phyloP scores from a whole-genome alignment of 345 rosid genomes.

The Ceriops zippeliana region DNA sequence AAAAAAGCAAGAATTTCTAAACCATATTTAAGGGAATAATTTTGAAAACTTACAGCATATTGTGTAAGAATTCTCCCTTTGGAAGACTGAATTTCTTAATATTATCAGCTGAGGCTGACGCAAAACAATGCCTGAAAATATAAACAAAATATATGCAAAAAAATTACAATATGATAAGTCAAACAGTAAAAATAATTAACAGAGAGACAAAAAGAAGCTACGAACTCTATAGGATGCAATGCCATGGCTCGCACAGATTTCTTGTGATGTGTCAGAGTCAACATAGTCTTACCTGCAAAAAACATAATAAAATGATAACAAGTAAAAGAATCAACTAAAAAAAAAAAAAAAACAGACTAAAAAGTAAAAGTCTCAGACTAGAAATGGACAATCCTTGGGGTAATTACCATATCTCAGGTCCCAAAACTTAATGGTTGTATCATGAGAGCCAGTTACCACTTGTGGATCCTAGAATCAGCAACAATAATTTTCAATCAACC shows the following conservation, averaged over 20 bases:
- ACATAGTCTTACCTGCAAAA: slow-evolving; percentile 79
- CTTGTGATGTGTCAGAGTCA: slow-evolving; percentile 94
- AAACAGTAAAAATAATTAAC: background rate
- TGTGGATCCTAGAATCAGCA: slow-evolving; percentile 75
- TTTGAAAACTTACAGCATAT: slow-evolving; percentile 82
- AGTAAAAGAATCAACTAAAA: background rate
- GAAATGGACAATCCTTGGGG: background rate
- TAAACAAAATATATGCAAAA: slow-evolving; percentile 8
- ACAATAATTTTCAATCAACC: slow-evolving; percentile 12
- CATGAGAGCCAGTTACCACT: slow-evolving; percentile 99
- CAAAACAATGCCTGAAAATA: slow-evolving; percentile 69
- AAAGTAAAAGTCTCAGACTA: background rate
- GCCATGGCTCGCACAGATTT: slow-evolving; percentile 98
- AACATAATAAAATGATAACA: background rate
- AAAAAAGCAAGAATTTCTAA: background rate
- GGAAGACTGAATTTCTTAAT: slow-evolving; percentile 89
- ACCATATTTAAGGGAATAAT: slow-evolving; percentile 5
- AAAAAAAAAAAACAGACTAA: slow-evolving; percentile 5
- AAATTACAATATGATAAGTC: background rate
- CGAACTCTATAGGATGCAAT: slow-evolving; percentile 87
- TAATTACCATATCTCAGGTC: slow-evolving; percentile 87
- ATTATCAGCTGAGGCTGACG: slow-evolving; percentile 98
- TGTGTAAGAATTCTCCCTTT: slow-evolving; percentile 86
- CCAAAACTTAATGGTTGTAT: slow-evolving; percentile 93
- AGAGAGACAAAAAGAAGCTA: slow-evolving; percentile 1